phyloP scores from a whole-genome alignment of 192 early-diverging fungal species.

The Coemansia sp. region DNA sequence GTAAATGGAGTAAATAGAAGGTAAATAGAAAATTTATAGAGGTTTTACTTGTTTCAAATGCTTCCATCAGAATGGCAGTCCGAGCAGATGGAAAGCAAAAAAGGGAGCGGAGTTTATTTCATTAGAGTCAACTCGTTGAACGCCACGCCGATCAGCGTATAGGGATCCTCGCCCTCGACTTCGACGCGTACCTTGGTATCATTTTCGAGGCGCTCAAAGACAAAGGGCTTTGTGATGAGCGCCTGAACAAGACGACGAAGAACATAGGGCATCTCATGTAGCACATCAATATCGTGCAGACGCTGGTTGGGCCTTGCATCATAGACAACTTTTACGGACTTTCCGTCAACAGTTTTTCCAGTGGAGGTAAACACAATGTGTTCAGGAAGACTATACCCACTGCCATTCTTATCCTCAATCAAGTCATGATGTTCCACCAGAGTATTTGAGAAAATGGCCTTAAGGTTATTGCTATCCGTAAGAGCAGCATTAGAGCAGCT shows the following conservation, averaged over 20 bases:
- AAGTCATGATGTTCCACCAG: slow-evolving; percentile 60
- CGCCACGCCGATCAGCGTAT: slow-evolving; percentile 62
- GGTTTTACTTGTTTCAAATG: not conserved
- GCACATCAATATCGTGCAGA: slow-evolving; percentile 84
- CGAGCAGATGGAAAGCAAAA: not conserved
- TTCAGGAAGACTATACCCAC: slow-evolving; percentile 81
- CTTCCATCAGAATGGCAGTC: not conserved
- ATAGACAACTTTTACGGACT: slow-evolving; percentile 64
- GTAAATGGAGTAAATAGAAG: not conserved
- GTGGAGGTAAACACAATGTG: slow-evolving; percentile 70
- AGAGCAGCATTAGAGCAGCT: slow-evolving; percentile 73
- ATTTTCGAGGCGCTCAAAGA: slow-evolving; percentile 88
- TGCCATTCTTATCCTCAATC: slow-evolving; percentile 68
- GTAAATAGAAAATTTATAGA: not conserved
- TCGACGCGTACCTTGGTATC: slow-evolving; percentile 66
- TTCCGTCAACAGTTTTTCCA: slow-evolving; percentile 74
- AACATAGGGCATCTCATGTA: slow-evolving; percentile 88
- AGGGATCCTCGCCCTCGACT: slow-evolving; percentile 63
- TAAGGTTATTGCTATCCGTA: slow-evolving; percentile 63
- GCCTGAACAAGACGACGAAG: slow-evolving; percentile 89
- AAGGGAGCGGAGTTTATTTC: slow-evolving; percentile 13
- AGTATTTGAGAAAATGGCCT: slow-evolving; percentile 78
- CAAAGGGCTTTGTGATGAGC: slow-evolving; percentile 87
- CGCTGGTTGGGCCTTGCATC: slow-evolving; percentile 61
- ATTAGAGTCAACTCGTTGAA: slow-evolving; percentile 84